These are phyloP conservation scores for Penicillium angulare DNA, from an alignment of 495 filamentous ascomycete genomes.

Conservation along the genomic window DNA sequence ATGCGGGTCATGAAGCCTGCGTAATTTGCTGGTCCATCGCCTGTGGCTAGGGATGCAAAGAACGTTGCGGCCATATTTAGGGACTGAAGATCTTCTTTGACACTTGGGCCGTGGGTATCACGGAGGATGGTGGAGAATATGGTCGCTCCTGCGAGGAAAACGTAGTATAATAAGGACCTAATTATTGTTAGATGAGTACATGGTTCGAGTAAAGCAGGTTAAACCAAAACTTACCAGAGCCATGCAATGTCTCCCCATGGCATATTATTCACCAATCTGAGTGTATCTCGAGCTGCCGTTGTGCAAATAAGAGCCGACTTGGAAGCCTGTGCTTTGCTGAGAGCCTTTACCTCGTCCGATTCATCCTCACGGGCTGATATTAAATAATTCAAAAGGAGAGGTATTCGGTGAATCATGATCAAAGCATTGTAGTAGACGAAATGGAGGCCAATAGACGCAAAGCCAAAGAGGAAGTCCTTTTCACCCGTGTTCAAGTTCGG, in stretches of 20 bases:
- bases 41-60: constrained; percentile 66
- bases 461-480: constrained; percentile 78
- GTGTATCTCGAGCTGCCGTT: constrained; percentile 82
- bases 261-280: constrained; percentile 87
- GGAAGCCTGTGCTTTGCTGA: constrained; percentile 65
- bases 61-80: constrained; percentile 90
- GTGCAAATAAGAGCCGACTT: constrained; percentile 69
- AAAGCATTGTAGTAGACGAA: constrained; percentile 95
- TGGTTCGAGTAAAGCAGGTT: neutral
- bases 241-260: constrained; percentile 90
- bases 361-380: constrained; percentile 10
- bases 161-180: constrained; percentile 93
- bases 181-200: constrained; percentile 3
- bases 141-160: constrained; percentile 86
- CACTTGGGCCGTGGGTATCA: constrained; percentile 75
- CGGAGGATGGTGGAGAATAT: constrained; percentile 93
- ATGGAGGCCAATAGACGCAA: constrained; percentile 84
- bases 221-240: constrained; percentile 75
- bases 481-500: constrained; percentile 80
- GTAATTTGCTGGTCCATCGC: constrained; percentile 66
- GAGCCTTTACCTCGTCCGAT: constrained; percentile 8
- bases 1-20: constrained; percentile 88
- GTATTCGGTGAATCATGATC: constrained; percentile 96
- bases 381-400: constrained; percentile 87
- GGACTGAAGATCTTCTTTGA: constrained; percentile 78